These are phyloP conservation scores for Chalara sp. DNA, from an alignment of 2,329 filamentous ascomycete genomes.

Conservation along the genomic window DNA sequence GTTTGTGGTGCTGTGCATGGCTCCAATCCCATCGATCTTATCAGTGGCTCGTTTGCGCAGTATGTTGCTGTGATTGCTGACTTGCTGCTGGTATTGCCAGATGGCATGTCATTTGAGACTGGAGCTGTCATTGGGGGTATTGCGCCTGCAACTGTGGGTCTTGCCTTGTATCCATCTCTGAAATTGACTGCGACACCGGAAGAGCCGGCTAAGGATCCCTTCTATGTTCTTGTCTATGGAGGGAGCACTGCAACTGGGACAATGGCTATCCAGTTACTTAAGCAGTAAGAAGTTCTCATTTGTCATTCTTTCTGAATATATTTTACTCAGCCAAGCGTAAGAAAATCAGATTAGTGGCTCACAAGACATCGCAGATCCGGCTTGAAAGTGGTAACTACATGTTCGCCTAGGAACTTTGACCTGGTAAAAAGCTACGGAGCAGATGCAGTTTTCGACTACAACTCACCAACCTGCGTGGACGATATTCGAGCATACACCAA, in stretches of 20 bases:
- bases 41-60: conserved; percentile 3
- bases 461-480: conserved; percentile 20
- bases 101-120: not conserved
- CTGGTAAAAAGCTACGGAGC: conserved; percentile 34
- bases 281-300: conserved; percentile 18
- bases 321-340: not conserved
- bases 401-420: conserved; percentile 30
- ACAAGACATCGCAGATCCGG: not conserved
- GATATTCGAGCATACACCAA: conserved; percentile 32
- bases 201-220: not conserved
- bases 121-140: not conserved
- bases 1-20: conserved; percentile 4
- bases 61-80: conserved; percentile 2
- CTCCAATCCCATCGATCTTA: not conserved
- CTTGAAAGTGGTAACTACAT: conserved; percentile 24
- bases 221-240: conserved; percentile 36
- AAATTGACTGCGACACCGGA: not conserved
- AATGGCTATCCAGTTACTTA: conserved; percentile 36
- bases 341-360: not conserved
- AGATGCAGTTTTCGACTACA: conserved; percentile 34
- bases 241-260: conserved; percentile 36
- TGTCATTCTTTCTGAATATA: not conserved
- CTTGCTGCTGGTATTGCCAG: conserved; percentile 3
- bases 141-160: not conserved
- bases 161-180: not conserved